Percentiles rank a stretch among this genome's conserved stretches.
phyloP scores from a whole-genome alignment of 345 rosid genomes.

The Bretschneidera sinensis region DNA sequence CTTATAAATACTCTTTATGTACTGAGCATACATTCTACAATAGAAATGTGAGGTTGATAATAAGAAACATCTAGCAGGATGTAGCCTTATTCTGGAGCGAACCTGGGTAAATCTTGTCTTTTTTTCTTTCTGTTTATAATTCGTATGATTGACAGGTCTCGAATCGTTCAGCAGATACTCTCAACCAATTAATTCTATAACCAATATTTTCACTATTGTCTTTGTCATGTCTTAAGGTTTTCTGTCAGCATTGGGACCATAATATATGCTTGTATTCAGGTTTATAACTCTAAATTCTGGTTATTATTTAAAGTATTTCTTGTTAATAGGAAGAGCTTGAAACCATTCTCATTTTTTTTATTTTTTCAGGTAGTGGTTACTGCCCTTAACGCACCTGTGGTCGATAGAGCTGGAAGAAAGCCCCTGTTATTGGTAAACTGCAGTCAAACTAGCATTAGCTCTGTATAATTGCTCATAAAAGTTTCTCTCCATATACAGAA shows the following conservation, averaged over 20 bases:
- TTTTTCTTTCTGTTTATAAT: too few relatives aligned
- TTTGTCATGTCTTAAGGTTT: constrained; percentile 47
- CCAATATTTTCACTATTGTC: constrained; percentile 1
- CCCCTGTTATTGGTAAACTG: constrained; percentile 65
- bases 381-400: constrained; percentile 49
- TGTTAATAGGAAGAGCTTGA: background rate
- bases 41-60: too few relatives aligned
- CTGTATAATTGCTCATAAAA: too few relatives aligned
- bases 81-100: too few relatives aligned
- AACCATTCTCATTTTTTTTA: background rate
- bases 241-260: constrained; percentile 65
- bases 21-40: too few relatives aligned
- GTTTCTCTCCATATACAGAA: background rate
- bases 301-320: constrained; percentile 9
- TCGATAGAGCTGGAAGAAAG: constrained; percentile 87
- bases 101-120: too few relatives aligned
- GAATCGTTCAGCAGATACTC: too few relatives aligned
- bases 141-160: too few relatives aligned
- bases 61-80: too few relatives aligned
- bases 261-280: constrained; percentile 86
- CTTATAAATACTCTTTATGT: too few relatives aligned
- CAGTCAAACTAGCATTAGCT: background rate
- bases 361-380: constrained; percentile 68
- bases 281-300: constrained; percentile 17
- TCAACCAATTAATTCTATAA: background rate